Evolutionary conservation across 352 stramenopile genomes (phyloP).

Genomic region (Phytophthora quininea): DNA sequence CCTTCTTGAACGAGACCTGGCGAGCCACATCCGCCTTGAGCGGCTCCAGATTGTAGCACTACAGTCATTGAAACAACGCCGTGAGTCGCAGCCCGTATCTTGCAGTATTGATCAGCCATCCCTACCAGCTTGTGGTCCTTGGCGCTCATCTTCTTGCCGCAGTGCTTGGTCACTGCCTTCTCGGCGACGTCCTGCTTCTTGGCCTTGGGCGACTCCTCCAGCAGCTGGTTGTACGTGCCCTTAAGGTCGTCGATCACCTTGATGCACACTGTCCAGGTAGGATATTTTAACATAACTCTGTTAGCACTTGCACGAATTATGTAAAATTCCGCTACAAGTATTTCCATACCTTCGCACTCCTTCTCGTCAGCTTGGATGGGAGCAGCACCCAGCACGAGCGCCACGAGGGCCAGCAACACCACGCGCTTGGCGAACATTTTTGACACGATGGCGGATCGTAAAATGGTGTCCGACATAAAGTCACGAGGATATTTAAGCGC

Average conservation of each 20-base stretch:
- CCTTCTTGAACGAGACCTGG: slow-evolving; percentile 92
- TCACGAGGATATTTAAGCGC: slow-evolving; percentile 19
- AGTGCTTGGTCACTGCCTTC: slow-evolving; percentile 87
- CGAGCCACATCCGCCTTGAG: slow-evolving; percentile 95
- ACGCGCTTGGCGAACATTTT: slow-evolving; percentile 65
- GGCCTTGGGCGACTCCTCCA: slow-evolving; percentile 74
- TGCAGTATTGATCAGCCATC: not conserved
- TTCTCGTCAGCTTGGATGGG: slow-evolving; percentile 59
- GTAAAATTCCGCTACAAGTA: not conserved
- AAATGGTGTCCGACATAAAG: slow-evolving; percentile 29
- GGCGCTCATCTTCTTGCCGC: slow-evolving; percentile 77
- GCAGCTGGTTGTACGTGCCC: slow-evolving; percentile 61
- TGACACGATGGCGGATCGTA: slow-evolving; percentile 13
- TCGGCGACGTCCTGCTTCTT: slow-evolving; percentile 82
- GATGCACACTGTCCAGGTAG: slow-evolving; percentile 79
- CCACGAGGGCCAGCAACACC: slow-evolving; percentile 73
- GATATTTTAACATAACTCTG: too few relatives aligned
- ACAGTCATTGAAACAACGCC: slow-evolving; percentile 10
- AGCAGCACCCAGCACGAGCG: slow-evolving; percentile 51
- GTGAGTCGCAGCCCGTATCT: slow-evolving; percentile 1
- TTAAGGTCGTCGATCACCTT: slow-evolving; percentile 92
- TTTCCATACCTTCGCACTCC: slow-evolving; percentile 90
- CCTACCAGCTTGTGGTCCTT: slow-evolving; percentile 93
- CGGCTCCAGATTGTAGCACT: slow-evolving; percentile 95
- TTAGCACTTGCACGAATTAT: not conserved